Evolutionary conservation across 306 rosid genomes (phyloP), one percentile per base, ranked within the genome.

Genomic region (Myrica gale): DNA sequence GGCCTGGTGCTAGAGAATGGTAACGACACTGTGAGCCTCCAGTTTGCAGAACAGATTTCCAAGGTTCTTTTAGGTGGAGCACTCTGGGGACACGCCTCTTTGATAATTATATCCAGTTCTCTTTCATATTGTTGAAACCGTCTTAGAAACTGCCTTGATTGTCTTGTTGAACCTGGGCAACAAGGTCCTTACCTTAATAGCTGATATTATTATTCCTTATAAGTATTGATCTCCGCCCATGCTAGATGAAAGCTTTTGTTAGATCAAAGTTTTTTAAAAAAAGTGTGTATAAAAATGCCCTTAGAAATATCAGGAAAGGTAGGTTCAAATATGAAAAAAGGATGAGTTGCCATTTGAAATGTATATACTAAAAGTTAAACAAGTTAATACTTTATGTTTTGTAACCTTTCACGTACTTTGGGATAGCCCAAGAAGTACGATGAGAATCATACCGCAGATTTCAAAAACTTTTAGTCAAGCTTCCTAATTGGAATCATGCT

Each of bases 1-100:
- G 98, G 98, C 12, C 52, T 93, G 69, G 98, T 97, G 51, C 83
- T 93, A 54, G 83, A 91, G 69, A 91, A 91, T 77, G 98, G 97
- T 2, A 70, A 76, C 72, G 89, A 93, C 82, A 89, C 84, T 44
- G 81, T 93, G 48, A 82, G 79, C 74, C 97, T 93, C 76, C 88
- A 85, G 71, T 93, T 93, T 77, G 85, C 93, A 7, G 98, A 91
- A 83, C 79, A 52, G 80, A 81, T 78, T 78, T 91, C 77, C 74
- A 44, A 37, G 82, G 88, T 73, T 7, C 78, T 67, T 8, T 48
- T 37, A 48, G 78, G 3, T 91, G 98, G 98, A 69, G 54, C 80
- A 89, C 93, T 75, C 86, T 81, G 3, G 98, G 96, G 51, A 89
- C 82, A 73, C 90, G 97, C 5, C 79, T 91, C n/a, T 93, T 93